Evolutionary conservation across 305 asterid species (phyloP), one percentile per base, ranked within the genome.

Genomic region (Petunia hybrid): DNA sequence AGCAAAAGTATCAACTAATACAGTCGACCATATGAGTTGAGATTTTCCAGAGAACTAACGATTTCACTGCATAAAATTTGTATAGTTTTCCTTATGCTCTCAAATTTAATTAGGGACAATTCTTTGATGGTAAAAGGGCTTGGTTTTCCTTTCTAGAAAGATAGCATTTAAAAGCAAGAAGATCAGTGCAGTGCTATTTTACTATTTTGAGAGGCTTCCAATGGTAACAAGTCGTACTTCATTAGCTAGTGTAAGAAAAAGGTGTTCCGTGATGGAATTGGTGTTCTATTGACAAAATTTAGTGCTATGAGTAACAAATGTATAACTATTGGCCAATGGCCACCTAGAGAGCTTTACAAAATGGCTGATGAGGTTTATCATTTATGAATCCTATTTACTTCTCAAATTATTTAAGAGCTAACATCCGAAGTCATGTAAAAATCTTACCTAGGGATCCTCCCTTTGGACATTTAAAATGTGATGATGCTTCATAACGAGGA

Each of bases 341-440:
- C 42, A 71, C 78, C 1, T 48, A 62, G 5, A 71, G 62, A 71
- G 31, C 78, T 48, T 51, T 35, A 51, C 12, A 35, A 48, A 71
- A 71, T 71, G 62, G 45, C 35, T 3, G 0, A 71, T 48, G 61
- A 71, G 43, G 46, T 46, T 48, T 71, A 71, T 31, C 45, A 48
- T 22, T 22, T 22, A 22, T 22, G 51, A 46, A 12, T 48, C 62
- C 36, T 40, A 0, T 35, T 5, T 31, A 70, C 60, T 12, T 71
- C 6, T 67, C 10, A 46, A 71, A 48, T 35, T 12, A 35, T 71
- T 22, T 71, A 48, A 51, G 35, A n/a, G 43, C 43, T 0, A 35
- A 35, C 4, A 6, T 6, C 56, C 10, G 62, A 48, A 71, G 61
- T 16, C 0, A 48, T 48, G 61, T 3, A 48, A 48, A 48, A 62